These are phyloP conservation scores for Rhododendron williamsianum DNA, from an alignment of 148 eudicot genomes.

Conservation along the genomic window DNA sequence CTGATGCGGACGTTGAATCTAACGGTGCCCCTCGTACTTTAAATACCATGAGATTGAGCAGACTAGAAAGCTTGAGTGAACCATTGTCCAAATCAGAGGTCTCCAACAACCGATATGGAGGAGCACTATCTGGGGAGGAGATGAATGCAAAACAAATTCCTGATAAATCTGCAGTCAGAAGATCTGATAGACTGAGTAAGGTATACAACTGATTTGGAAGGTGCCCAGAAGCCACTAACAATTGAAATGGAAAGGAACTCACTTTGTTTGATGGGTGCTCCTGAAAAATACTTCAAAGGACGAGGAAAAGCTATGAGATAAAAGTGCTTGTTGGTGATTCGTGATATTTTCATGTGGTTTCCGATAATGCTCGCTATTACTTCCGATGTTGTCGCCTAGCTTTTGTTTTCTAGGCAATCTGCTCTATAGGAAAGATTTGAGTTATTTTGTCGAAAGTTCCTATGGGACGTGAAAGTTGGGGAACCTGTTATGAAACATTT, in stretches of 20 bases:
- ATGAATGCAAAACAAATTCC: not conserved
- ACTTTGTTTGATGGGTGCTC: not conserved
- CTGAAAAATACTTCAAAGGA: not conserved
- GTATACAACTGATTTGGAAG: not conserved
- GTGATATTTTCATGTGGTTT: not conserved
- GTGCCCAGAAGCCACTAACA: not conserved
- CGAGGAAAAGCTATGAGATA: not conserved
- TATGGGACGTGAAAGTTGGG: not conserved
- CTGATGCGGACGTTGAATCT: not conserved
- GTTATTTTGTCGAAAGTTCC: not conserved
- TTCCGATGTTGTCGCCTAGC: not conserved
- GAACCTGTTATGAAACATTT: not conserved
- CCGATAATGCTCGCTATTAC: not conserved
- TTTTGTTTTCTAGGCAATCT: not conserved
- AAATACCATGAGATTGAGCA: not conserved
- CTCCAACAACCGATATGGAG: not conserved
- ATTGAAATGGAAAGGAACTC: not conserved
- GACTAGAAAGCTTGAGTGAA: not conserved
- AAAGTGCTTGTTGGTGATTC: not conserved
- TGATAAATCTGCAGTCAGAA: slow-evolving; percentile 4
- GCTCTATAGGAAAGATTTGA: not conserved
- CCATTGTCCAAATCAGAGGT: not conserved
- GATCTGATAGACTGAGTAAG: slow-evolving; percentile 8
- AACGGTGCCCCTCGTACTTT: not conserved
- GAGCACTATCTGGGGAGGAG: not conserved